Conservation (phyloP, 345 rosid species). For the Conringia planisiliqua region DNA sequence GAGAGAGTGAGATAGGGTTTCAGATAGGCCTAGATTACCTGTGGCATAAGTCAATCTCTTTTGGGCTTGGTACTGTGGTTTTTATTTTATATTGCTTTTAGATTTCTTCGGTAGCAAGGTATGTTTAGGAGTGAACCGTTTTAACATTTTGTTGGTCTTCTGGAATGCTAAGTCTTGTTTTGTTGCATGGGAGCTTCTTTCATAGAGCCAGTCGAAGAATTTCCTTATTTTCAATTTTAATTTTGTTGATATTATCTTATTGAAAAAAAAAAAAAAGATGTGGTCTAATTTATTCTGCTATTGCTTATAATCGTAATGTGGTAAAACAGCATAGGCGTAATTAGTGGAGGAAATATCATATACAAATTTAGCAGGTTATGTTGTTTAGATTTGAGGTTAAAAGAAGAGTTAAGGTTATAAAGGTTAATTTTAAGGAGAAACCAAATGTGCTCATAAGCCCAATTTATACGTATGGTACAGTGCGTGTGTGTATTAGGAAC, state of each 20-base stretch:
- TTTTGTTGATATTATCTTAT: neutral
- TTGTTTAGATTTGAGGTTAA: neutral
- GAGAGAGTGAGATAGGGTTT: neutral
- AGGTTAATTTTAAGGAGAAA: too few species aligned
- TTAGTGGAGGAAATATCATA: too few species aligned
- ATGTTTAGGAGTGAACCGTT: neutral
- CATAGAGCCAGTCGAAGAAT: neutral
- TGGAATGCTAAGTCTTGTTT: neutral
- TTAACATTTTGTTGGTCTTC: neutral
- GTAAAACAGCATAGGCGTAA: neutral
- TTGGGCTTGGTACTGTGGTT: neutral
- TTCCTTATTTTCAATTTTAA: neutral
- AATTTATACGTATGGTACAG: too few species aligned
- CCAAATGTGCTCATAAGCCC: too few species aligned
- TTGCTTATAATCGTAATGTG: neutral
- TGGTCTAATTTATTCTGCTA: neutral
- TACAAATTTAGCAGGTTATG: too few species aligned
- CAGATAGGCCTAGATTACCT: neutral
- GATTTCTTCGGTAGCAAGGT: conserved; percentile 14
- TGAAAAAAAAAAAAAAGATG: neutral
- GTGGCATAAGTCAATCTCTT: conserved; percentile 10
- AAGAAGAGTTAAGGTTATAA: too few species aligned
- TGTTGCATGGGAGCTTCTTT: neutral
- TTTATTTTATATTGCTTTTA: neutral
- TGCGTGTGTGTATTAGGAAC: too few species aligned